Percentiles rank a stretch among this genome's conserved stretches.
Conservation (phyloP, 306 rosid species). For the Cicer yamashitae region DNA sequence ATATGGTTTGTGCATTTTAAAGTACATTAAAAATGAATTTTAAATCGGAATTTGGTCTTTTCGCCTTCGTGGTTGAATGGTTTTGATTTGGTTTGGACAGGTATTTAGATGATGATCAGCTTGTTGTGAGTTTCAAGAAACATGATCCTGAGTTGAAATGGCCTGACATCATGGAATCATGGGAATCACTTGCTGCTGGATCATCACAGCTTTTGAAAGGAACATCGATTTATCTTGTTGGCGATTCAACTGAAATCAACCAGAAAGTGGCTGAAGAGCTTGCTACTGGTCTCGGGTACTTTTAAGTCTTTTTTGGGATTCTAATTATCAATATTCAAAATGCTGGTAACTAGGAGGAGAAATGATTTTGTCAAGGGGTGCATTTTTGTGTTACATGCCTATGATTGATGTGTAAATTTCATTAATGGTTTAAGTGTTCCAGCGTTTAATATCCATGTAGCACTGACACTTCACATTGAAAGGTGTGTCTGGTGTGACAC, state of each 20-base stretch:
- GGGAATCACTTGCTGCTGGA: conserved; percentile 87
- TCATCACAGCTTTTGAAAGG: conserved; percentile 81
- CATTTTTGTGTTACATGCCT: conserved; percentile 11
- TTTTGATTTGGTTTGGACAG: conserved; percentile 49
- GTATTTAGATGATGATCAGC: conserved; percentile 87
- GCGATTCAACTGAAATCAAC: conserved; percentile 83
- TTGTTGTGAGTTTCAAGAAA: conserved; percentile 87
- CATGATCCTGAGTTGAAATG: conserved; percentile 87
- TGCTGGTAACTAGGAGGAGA: background rate
- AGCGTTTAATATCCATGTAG: conserved; percentile 32
- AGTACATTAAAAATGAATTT: background rate
- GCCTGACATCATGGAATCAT: conserved; percentile 87
- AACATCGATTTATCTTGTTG: conserved; percentile 80
- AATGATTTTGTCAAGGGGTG: background rate
- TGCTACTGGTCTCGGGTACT: conserved; percentile 86
- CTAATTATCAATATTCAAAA: conserved; percentile 30
- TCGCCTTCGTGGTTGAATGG: conserved; percentile 35
- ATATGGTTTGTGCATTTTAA: conserved; percentile 70
- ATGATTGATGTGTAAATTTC: conserved; percentile 22
- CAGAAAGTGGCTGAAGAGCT: conserved; percentile 87
- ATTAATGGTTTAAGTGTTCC: conserved; percentile 23
- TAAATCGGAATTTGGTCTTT: conserved; percentile 6
- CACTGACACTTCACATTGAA: no score
- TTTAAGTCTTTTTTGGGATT: conserved; percentile 31
- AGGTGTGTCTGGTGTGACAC: no score